Percentiles rank a stretch among this genome's conserved stretches.
Evolutionary conservation across 163 green algal genomes (phyloP).

Genomic region (Scenedesmus sp.): DNA sequence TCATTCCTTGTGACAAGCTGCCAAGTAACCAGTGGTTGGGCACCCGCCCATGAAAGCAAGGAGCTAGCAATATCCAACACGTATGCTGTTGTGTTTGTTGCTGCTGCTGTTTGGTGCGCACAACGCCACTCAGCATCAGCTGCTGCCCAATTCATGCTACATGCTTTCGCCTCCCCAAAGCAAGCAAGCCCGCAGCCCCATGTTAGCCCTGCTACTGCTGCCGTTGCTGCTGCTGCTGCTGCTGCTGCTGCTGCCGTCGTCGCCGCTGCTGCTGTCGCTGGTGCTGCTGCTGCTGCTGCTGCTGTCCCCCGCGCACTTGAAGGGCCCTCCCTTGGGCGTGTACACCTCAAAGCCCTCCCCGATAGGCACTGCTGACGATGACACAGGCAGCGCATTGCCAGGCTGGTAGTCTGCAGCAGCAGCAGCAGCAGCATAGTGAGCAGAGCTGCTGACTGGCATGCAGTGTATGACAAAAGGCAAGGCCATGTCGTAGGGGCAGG

Average conservation of each 20-base stretch:
- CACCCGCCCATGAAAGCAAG: neutral
- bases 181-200: too few relatives aligned
- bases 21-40: neutral
- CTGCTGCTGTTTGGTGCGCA: neutral
- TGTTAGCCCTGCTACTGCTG: too few relatives aligned
- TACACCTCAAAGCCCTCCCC: slow-evolving; percentile 59
- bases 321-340: slow-evolving; percentile 53
- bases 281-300: neutral
- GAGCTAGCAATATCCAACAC: neutral
- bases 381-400: slow-evolving; percentile 65
- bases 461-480: too few relatives aligned
- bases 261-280: neutral
- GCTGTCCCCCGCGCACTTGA: slow-evolving; percentile 1
- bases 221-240: neutral
- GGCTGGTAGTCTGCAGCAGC: slow-evolving; percentile 74
- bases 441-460: neutral
- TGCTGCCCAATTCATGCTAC: neutral
- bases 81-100: neutral
- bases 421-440: neutral
- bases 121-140: neutral
- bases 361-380: slow-evolving; percentile 67
- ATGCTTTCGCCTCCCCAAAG: too few relatives aligned
- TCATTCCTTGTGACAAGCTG: too few relatives aligned
- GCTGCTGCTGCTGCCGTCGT: neutral
- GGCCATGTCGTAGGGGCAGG: too few relatives aligned